phyloP scores from a whole-genome alignment of 106 monocot genomes.

The Dendrobium officinale region DNA sequence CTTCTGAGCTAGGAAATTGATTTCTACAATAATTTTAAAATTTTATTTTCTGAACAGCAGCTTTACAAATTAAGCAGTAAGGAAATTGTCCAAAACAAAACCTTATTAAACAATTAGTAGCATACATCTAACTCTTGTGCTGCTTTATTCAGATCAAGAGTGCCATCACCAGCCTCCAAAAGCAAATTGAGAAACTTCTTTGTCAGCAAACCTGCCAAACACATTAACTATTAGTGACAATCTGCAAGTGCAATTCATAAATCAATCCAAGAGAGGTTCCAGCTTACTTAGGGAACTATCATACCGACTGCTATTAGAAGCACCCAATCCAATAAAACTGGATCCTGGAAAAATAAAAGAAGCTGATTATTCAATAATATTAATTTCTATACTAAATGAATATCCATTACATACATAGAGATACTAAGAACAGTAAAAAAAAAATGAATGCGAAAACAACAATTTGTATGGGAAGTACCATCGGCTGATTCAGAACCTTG shows the following conservation, averaged over 20 bases:
- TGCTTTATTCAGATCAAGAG: constrained; percentile 90
- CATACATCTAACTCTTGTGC: constrained; percentile 82
- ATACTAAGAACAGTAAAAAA: neutral
- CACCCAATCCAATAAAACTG: constrained; percentile 14
- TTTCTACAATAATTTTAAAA: too few relatives aligned
- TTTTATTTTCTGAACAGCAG: too few relatives aligned
- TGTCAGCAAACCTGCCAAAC: constrained; percentile 70
- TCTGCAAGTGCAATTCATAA: neutral
- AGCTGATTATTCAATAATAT: neutral
- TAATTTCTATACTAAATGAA: neutral
- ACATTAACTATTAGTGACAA: neutral
- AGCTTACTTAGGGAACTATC: constrained; percentile 86
- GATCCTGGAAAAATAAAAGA: constrained; percentile 14
- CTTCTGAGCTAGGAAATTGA: too few relatives aligned
- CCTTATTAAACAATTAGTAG: neutral
- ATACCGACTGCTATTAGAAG: constrained; percentile 59
- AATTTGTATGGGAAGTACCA: constrained; percentile 23
- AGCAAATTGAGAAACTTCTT: constrained; percentile 93
- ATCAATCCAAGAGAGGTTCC: neutral
- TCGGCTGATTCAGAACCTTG: constrained; percentile 27
- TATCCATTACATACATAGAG: neutral
- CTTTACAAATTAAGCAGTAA: too few relatives aligned
- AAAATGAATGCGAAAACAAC: constrained; percentile 1
- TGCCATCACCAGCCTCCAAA: constrained; percentile 85
- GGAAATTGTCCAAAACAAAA: too few relatives aligned